Evolutionary conservation across 345 rosid genomes (phyloP), one percentile per base, ranked within the genome.

Genomic region (Alliaria petiolata): DNA sequence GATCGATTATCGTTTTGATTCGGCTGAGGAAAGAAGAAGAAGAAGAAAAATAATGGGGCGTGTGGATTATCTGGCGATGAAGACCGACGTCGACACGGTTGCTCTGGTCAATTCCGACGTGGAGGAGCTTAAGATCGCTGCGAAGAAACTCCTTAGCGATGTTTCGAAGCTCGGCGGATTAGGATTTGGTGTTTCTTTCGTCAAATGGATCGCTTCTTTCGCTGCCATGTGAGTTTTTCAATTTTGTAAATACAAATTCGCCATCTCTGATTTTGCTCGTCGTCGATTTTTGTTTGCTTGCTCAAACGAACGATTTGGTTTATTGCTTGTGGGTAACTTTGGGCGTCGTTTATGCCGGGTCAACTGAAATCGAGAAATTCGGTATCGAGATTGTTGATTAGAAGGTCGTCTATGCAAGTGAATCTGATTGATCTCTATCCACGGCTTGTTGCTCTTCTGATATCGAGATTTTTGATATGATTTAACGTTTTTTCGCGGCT

Each of bases 131-230:
- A 83, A 81, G 77, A 46, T 80, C 49, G 91, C 88, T 4, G 90
- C 86, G 2, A 86, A 70, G 74, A 83, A 74, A 66, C 85, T 93
- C 13, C 30, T 87, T 13, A 62, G 14, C 15, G 88, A 89, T 55
- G 85, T 84, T 25, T 19, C 92, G 17, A 84, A 35, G 63, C 91
- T 85, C 2, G 93, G 91, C 9, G 96, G 92, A n/a, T 72, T 85
- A 45, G 89, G 85, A 3, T 86, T 86, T 3, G 96, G 91, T 17
- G 86, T 91, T 39, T 75, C 89, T 43, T 89, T 91, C 60, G 86
- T 91, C 86, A 81, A 84, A 81, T 87, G 96, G 89, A 66, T 86
- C 13, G 87, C 97, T 61, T 91, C 92, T 43, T 81, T 86, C 45
- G 76, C 97, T 54, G 96, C 98, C 25, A 93, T 91, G 95, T 91